Evolutionary conservation across 192 early-diverging fungal species (phyloP).

Genomic region (Coemansia sp.): DNA sequence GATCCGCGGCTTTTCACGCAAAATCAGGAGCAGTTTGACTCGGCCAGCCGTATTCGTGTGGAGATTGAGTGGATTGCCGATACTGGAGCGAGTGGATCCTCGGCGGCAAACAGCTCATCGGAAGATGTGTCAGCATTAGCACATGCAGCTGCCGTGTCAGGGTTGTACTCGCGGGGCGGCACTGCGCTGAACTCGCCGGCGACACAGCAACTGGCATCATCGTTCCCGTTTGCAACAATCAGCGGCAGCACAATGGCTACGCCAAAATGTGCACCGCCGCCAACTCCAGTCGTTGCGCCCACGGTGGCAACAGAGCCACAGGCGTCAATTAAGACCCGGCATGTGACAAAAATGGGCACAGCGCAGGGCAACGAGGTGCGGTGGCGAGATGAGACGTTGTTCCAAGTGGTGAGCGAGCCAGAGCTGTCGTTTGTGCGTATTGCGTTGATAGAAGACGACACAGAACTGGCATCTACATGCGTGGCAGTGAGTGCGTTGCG

Average conservation of each 20-base stretch:
- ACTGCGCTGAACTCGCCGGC: constrained; percentile 36
- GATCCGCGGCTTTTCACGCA: neutral
- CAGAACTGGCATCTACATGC: constrained; percentile 40
- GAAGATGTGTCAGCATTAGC: constrained; percentile 16
- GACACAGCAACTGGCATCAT: neutral
- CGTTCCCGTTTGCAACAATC: constrained; percentile 22
- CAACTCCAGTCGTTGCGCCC: constrained; percentile 23
- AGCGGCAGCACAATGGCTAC: constrained; percentile 17
- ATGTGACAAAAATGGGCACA: constrained; percentile 21
- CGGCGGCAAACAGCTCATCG: constrained; percentile 17
- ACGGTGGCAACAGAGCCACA: neutral
- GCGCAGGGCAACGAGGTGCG: constrained; percentile 36
- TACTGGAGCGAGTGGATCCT: constrained; percentile 3
- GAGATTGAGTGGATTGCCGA: constrained; percentile 49
- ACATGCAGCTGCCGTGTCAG: constrained; percentile 10
- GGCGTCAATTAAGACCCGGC: constrained; percentile 17
- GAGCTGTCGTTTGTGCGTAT: constrained; percentile 47
- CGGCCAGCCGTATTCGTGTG: constrained; percentile 31
- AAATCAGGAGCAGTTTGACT: neutral
- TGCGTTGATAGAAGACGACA: constrained; percentile 40
- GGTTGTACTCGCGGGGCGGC: constrained; percentile 18
- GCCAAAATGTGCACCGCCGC: constrained; percentile 22
- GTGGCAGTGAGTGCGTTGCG: constrained; percentile 34
- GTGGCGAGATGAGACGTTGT: constrained; percentile 40
- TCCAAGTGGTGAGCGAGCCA: constrained; percentile 37